A percentile compares a stretch with the other conserved stretches of the same genome.
These are phyloP conservation scores for Berberis thunbergii DNA, from an alignment of 164 flowering plant genomes.

Conservation along the genomic window DNA sequence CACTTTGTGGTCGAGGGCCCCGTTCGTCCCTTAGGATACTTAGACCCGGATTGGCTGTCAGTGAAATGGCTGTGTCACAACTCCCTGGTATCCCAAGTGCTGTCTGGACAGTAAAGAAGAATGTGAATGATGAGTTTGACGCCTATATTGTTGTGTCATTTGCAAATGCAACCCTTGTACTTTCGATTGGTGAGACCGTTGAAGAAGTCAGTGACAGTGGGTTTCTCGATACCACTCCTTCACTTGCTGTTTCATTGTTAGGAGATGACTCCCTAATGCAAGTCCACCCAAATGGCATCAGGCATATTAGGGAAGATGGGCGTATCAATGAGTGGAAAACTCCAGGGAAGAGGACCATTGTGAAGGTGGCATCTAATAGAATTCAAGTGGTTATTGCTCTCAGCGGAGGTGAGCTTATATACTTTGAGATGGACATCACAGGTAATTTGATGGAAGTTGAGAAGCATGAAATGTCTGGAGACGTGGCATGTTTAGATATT, in stretches of 20 bases:
- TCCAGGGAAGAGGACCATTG: constrained; percentile 94
- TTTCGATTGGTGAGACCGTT: constrained; percentile 97
- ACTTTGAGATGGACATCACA: constrained; percentile 92
- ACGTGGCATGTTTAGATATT: constrained; percentile 95
- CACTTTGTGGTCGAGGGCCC: constrained; percentile 95
- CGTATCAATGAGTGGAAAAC: constrained; percentile 99
- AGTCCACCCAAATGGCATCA: constrained; percentile 97
- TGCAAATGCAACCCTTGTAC: constrained; percentile 94
- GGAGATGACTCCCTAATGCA: constrained; percentile 99
- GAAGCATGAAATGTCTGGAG: constrained; percentile 97
- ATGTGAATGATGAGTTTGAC: constrained; percentile 90
- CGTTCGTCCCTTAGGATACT: constrained; percentile 84
- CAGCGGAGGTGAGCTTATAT: constrained; percentile 96
- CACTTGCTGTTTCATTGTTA: constrained; percentile 86
- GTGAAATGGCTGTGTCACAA: constrained; percentile 98
- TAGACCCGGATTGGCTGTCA: constrained; percentile 90
- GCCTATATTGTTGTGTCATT: constrained; percentile 98
- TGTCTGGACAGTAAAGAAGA: constrained; percentile 98
- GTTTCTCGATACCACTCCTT: constrained; percentile 94
- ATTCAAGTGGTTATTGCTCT: constrained; percentile 94
- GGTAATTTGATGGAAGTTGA: constrained; percentile 97
- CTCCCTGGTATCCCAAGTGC: constrained; percentile 98
- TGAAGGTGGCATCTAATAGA: constrained; percentile 93
- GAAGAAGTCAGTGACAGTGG: constrained; percentile 99
- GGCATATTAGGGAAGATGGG: constrained; percentile 98